Conservation (phyloP, 495 filamentous ascomycete genomes). For the Corynascus novoguineensis region DNA sequence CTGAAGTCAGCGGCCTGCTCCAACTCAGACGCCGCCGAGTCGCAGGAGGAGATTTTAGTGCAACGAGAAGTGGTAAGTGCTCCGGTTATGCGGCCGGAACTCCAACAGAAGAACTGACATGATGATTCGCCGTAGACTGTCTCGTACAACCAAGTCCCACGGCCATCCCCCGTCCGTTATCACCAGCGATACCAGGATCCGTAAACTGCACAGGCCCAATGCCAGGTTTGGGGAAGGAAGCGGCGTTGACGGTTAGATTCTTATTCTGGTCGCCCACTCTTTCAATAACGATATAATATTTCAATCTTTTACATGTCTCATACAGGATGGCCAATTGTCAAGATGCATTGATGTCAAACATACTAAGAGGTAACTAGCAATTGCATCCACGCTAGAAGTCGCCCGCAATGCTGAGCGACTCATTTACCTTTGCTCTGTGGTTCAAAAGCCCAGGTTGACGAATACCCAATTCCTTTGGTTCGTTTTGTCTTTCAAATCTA, state of each 20-base stretch:
- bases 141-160: constrained; percentile 4
- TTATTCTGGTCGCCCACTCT: not conserved
- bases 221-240: not conserved
- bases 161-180: not conserved
- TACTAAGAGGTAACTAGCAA: too few species aligned
- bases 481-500: too few species aligned
- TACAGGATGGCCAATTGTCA: too few species aligned
- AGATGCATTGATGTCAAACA: not conserved
- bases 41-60: constrained; percentile 18
- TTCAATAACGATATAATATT: not conserved
- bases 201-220: not conserved
- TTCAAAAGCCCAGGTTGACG: too few species aligned
- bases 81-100: too few species aligned
- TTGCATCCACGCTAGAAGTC: too few species aligned
- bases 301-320: not conserved
- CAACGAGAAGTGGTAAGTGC: constrained; percentile 13
- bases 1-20: not conserved
- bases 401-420: too few species aligned
- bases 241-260: constrained; percentile 1
- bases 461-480: too few species aligned
- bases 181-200: constrained; percentile 5
- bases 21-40: constrained; percentile 6
- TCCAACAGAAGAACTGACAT: not conserved
- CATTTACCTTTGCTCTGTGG: too few species aligned
- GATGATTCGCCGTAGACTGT: not conserved